Evolutionary conservation across 176 grass and related monocot species (phyloP).

Genomic region (Bonia amplexicaulis): DNA sequence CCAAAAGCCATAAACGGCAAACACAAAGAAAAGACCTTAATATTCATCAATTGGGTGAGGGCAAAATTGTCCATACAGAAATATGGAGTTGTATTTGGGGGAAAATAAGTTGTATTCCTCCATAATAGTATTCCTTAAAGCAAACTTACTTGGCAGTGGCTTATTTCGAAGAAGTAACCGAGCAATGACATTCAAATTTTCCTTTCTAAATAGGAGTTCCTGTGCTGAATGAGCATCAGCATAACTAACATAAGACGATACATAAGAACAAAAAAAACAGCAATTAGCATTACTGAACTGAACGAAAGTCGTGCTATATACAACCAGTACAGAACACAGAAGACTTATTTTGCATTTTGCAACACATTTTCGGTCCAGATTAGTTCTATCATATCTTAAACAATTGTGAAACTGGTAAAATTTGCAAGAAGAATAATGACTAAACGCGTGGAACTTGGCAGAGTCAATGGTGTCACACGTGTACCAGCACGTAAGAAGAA

Average conservation of each 20-base stretch:
- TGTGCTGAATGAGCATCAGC: not conserved
- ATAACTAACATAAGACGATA: not conserved
- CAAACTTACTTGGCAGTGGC: too few relatives aligned
- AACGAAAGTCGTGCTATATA: not conserved
- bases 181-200: too few relatives aligned
- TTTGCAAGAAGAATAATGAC: not conserved
- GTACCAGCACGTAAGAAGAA: conserved; percentile 22
- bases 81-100: too few relatives aligned
- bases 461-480: not conserved
- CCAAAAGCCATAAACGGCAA: too few relatives aligned
- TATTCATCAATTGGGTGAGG: too few relatives aligned
- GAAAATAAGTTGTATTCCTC: too few relatives aligned
- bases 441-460: not conserved
- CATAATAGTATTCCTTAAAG: too few relatives aligned
- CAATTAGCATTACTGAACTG: conserved; percentile 9
- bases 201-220: not conserved
- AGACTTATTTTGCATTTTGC: conserved; percentile 34
- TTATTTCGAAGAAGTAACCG: too few relatives aligned
- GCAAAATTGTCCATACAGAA: too few relatives aligned
- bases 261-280: not conserved
- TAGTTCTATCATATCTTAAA: conserved; percentile 8
- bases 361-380: not conserved
- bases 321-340: conserved; percentile 10
- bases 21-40: too few relatives aligned
- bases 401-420: not conserved